These are phyloP conservation scores for Bruguiera parviflora DNA, from an alignment of 345 rosid species.

Conservation along the genomic window DNA sequence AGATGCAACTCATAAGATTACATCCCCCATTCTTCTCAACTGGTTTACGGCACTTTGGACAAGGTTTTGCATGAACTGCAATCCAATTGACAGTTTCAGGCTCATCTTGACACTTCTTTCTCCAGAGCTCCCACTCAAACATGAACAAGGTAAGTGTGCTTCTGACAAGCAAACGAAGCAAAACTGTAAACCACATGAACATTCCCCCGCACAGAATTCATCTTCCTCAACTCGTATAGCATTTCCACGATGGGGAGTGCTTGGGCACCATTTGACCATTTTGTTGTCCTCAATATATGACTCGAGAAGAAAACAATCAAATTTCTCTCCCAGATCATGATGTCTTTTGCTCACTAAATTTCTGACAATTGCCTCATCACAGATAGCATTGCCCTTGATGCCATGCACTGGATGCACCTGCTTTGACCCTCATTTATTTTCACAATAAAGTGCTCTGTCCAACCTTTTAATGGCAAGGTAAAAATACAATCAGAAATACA, in stretches of 20 bases:
- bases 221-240: slow-evolving; percentile 83
- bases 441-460: slow-evolving; percentile 88
- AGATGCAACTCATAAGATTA: slow-evolving; percentile 77
- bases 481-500: neutral
- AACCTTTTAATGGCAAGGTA: slow-evolving; percentile 43
- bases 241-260: slow-evolving; percentile 87
- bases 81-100: slow-evolving; percentile 87
- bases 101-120: slow-evolving; percentile 71
- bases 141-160: slow-evolving; percentile 93
- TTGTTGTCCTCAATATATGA: slow-evolving; percentile 92
- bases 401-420: slow-evolving; percentile 87
- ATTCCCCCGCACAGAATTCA: slow-evolving; percentile 76
- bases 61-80: slow-evolving; percentile 65
- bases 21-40: slow-evolving; percentile 90
- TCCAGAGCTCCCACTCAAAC: slow-evolving; percentile 95
- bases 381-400: slow-evolving; percentile 73
- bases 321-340: slow-evolving; percentile 78
- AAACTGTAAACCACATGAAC: slow-evolving; percentile 84
- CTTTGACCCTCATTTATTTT: slow-evolving; percentile 94
- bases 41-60: slow-evolving; percentile 80
- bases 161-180: slow-evolving; percentile 78
- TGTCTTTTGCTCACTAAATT: slow-evolving; percentile 67
- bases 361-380: slow-evolving; percentile 79
- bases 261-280: slow-evolving; percentile 99
- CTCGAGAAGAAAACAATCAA: slow-evolving; percentile 85